phyloP scores from a whole-genome alignment of 2,329 filamentous ascomycete species.

The Metarhizium guizhouense region DNA sequence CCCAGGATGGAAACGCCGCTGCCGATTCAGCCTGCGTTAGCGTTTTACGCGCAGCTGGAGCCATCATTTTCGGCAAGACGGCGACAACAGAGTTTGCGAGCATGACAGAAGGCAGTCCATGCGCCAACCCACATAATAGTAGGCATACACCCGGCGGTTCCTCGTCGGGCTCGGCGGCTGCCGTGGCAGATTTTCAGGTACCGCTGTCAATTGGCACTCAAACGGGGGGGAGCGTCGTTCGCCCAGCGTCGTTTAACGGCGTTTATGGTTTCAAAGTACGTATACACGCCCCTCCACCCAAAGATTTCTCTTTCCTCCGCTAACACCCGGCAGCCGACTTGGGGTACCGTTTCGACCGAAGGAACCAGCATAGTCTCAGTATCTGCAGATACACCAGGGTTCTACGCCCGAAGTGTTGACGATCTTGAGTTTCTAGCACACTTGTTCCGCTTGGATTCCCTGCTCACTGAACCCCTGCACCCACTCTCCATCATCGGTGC shows the following conservation, averaged over 20 bases:
- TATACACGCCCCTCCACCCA: neutral
- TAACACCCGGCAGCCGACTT: conserved; percentile 38
- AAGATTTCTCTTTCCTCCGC: neutral
- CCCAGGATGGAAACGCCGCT: conserved; percentile 26
- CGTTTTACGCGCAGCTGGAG: conserved; percentile 44
- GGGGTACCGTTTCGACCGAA: conserved; percentile 53
- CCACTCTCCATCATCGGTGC: conserved; percentile 32
- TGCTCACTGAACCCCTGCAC: conserved; percentile 23
- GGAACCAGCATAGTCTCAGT: conserved; percentile 51
- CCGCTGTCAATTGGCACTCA: conserved; percentile 56
- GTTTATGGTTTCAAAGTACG: conserved; percentile 49
- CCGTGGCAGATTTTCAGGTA: conserved; percentile 55
- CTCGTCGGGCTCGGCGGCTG: conserved; percentile 57
- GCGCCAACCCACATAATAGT: conserved; percentile 57
- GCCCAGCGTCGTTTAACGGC: conserved; percentile 57
- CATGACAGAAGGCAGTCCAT: conserved; percentile 42
- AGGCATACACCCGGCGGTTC: conserved; percentile 59
- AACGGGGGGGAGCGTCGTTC: conserved; percentile 55
- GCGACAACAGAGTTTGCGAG: conserved; percentile 58
- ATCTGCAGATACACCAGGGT: conserved; percentile 52
- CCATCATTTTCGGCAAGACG: conserved; percentile 40
- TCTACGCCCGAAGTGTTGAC: conserved; percentile 47
- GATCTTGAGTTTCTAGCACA: conserved; percentile 49
- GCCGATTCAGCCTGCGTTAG: conserved; percentile 44
- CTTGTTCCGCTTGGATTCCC: conserved; percentile 42